Percentiles rank a stretch among this genome's conserved stretches.
Evolutionary conservation across 306 rosid genomes (phyloP).

Genomic region (Sphenostylis stenocarpa): DNA sequence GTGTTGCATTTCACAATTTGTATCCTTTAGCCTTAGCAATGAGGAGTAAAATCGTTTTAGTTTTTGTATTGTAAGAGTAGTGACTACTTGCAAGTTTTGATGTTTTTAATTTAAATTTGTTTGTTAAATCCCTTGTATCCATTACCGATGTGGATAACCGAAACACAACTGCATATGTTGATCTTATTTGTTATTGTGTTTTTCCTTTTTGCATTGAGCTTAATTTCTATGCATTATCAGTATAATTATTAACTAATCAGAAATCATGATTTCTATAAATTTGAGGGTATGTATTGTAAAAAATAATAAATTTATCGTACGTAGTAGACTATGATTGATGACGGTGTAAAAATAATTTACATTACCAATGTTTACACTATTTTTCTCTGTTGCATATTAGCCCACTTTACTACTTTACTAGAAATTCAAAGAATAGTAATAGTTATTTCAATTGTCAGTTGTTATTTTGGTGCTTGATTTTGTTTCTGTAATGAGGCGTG

Average conservation of each 20-base stretch:
- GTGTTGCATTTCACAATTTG: slow-evolving; percentile 59
- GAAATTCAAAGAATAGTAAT: not conserved
- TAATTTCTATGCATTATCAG: not conserved
- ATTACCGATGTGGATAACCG: not conserved
- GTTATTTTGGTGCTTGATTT: slow-evolving; percentile 3
- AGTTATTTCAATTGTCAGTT: not conserved
- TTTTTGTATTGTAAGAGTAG: slow-evolving; percentile 48
- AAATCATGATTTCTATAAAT: not conserved
- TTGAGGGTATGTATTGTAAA: not conserved
- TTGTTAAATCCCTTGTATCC: slow-evolving; percentile 30
- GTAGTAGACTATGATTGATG: no score
- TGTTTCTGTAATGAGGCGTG: slow-evolving; percentile 20
- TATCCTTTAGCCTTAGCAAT: slow-evolving; percentile 47
- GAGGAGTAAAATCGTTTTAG: slow-evolving; percentile 46
- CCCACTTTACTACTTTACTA: not conserved
- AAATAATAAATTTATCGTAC: not conserved
- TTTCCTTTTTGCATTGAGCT: not conserved
- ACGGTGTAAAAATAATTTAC: no score
- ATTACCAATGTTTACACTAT: no score
- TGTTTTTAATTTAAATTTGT: slow-evolving; percentile 32
- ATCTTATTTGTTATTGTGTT: not conserved
- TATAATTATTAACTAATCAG: not conserved
- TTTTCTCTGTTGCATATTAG: no score
- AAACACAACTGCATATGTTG: not conserved
- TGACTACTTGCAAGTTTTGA: slow-evolving; percentile 27